These are phyloP conservation scores for Mrakiaceae sp. DNA, from an alignment of 1,284 basidiomycete genomes.

Conservation along the genomic window DNA sequence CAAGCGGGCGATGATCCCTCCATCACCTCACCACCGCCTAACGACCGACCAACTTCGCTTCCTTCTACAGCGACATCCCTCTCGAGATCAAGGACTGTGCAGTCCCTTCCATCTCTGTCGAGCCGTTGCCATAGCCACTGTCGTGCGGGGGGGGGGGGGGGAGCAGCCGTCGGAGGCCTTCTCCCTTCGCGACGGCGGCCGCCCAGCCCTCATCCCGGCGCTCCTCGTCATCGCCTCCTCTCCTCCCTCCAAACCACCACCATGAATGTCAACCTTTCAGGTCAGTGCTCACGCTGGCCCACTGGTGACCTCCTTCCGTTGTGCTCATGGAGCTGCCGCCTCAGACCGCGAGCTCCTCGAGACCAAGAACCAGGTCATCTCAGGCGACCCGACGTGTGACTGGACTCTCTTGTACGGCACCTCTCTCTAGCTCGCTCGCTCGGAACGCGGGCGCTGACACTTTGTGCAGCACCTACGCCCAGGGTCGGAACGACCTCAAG, in stretches of 20 bases:
- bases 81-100: too few relatives aligned
- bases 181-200: too few relatives aligned
- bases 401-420: conserved; percentile 55
- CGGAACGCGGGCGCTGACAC: background rate
- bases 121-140: too few relatives aligned
- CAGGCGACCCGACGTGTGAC: conserved; percentile 57
- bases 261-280: conserved; percentile 17
- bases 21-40: too few relatives aligned
- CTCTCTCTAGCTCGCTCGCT: background rate
- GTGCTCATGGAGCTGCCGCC: background rate
- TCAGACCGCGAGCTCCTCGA: conserved; percentile 48
- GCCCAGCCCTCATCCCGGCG: background rate
- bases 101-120: too few relatives aligned
- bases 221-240: background rate
- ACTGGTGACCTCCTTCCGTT: background rate
- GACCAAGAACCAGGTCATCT: conserved; percentile 70
- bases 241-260: background rate
- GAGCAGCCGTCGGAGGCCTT: too few relatives aligned
- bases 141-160: too few relatives aligned
- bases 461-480: conserved; percentile 56
- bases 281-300: background rate
- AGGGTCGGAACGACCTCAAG: conserved; percentile 76
- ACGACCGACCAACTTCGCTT: too few relatives aligned
- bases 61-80: too few relatives aligned
- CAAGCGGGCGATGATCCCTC: too few relatives aligned